Evolutionary conservation across 1,284 basidiomycete genomes (phyloP), one percentile per base, ranked within the genome.

Genomic region (Pyrrhoderma lamaoense): DNA sequence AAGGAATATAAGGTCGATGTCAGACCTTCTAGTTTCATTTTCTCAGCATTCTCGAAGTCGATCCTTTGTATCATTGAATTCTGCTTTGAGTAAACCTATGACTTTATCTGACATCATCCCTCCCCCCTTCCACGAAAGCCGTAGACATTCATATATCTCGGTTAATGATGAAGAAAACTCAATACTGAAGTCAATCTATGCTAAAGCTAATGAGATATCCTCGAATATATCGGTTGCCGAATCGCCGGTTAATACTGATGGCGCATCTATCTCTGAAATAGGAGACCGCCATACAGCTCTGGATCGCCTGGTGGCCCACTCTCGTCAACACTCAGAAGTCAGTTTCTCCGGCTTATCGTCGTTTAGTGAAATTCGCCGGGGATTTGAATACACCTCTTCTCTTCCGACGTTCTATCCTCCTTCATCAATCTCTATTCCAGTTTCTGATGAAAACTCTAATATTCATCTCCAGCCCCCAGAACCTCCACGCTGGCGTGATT

Each of bases 21-120:
- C 82, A 0, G 82, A 88, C 57, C 85, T 88, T 64, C 82, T 88
- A 42, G 85, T 83, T 2, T 77, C 83, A 0, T 70, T 73, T 0
- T 67, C 74, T 4, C 71, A 79, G 57, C 49, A 37, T 8, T 72
- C 69, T 14, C 71, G n/a, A n/a, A n/a, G 73, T 31, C 61, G 76
- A 16, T 79, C 81, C 0, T 65, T 66, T 34, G 68, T 49, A 2
- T 40, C 14, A 16, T 51, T 58, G 56, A 57, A 59, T 23, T 52
- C 58, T 18, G 16, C 16, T 3, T 47, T 53, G 42, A 57, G 62
- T 43, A 64, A 67, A 55, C 69, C 70, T 0, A 61, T 84, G 50
- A 85, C 82, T 1, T 67, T 87, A 13, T 80, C 83, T 0, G 82
- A 88, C 56, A 86, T 88, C 63, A 82, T 88, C 42, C 85, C 85